Evolutionary conservation across 1,284 basidiomycete species (phyloP), one percentile per base, ranked within the genome.

Genomic region (Phellopilus nigrolimitatus): DNA sequence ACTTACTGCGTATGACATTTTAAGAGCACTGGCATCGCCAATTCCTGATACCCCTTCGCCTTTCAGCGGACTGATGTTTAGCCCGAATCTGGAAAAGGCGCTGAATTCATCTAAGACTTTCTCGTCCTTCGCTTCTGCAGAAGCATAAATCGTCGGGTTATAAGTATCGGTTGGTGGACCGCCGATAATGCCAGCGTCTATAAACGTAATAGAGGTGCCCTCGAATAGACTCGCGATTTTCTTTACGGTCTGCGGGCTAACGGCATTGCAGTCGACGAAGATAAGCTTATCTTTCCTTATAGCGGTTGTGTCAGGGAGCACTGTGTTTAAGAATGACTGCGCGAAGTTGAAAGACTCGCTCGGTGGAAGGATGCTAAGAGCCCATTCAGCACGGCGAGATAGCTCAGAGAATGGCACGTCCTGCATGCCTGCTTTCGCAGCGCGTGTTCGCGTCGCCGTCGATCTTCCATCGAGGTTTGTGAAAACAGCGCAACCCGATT

Each of bases 1-100:
- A 64, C 74, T 63, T 53, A 82, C 79, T 49, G 77, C 77, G 61
- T 82, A 79, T 13, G 78, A 76, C 79, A 82, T 80, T 63, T 82
- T 82, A 55, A 82, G 60, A 3, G 78, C 78, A 57, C 78, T 82
- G 3, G 80, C 80, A 56, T 76, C 78, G 4, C 82, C 78, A 15
- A 80, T 64, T 1, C 72, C 72, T 24, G 21, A 36, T 1, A 38
- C 39, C 13, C 42, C 42, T 10, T 42, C 31, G 13, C 73, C 76
- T 25, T 61, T 70, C 57, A 82, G 59, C 1, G 68, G 57, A 7
- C 68, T 71, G 9, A 78, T 66, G 58, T 72, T 75, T 33, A 80
- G 57, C 5, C 79, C 78, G 54, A 68, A 71, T 51, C 68, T 60
- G 4, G 66, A 63, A 22, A 79, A 61, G 0, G 53, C 61, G 10